Percentiles rank a stretch among this genome's conserved stretches.
phyloP scores from a whole-genome alignment of 1,284 basidiomycete genomes.

The Schizophyllum commune region DNA sequence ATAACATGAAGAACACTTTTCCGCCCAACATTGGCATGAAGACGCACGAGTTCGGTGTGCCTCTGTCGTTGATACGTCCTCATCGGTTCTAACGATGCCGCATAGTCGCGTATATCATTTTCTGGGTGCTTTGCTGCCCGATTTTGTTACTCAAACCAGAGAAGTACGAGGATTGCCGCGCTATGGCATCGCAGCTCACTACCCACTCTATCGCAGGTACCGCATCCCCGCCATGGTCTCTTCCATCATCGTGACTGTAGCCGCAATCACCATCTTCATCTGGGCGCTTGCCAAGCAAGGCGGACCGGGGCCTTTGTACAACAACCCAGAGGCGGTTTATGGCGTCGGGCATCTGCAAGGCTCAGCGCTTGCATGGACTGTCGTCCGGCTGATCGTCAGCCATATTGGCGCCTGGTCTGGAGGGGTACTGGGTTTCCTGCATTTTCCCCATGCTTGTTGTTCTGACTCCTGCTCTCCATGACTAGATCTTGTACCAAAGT shows the following conservation, averaged over 20 bases:
- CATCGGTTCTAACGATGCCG: too few species aligned
- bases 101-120: conserved; percentile 16
- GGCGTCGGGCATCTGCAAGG: conserved; percentile 18
- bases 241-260: conserved; percentile 21
- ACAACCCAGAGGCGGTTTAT: conserved; percentile 21
- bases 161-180: conserved; percentile 8
- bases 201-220: conserved; percentile 15
- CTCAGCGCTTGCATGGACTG: conserved; percentile 21
- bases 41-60: conserved; percentile 25
- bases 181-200: not conserved
- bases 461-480: not conserved
- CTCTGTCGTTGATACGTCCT: too few species aligned
- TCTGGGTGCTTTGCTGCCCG: conserved; percentile 19
- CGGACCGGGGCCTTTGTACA: conserved; percentile 22
- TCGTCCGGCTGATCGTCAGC: conserved; percentile 25
- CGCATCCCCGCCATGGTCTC: conserved; percentile 20
- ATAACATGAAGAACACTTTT: conserved; percentile 23
- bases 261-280: conserved; percentile 24
- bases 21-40: conserved; percentile 19
- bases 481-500: not conserved
- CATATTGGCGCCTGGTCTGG: conserved; percentile 25
- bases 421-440: conserved; percentile 27
- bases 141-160: conserved; percentile 19
- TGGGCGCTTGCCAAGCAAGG: conserved; percentile 28
- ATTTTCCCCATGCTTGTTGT: not conserved